Evolutionary conservation across 2,329 filamentous ascomycete genomes (phyloP).

Genomic region (Hymenoscyphus fructigenus): DNA sequence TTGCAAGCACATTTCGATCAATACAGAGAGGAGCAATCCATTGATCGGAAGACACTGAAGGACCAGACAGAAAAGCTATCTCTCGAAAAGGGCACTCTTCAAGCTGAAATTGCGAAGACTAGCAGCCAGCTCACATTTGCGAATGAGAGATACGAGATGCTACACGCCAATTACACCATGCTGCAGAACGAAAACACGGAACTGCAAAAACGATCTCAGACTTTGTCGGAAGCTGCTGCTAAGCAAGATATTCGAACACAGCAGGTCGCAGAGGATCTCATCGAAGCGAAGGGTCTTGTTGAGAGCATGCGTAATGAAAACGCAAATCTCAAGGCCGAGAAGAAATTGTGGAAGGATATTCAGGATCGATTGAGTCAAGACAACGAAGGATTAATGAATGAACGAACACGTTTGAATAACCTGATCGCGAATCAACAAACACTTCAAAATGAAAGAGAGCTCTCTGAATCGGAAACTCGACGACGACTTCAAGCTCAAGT

Average conservation of each 20-base stretch:
- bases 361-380: conserved; percentile 86
- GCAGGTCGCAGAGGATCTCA: conserved; percentile 87
- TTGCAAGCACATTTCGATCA: conserved; percentile 87
- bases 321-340: conserved; percentile 91
- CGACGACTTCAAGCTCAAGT: conserved; percentile 76
- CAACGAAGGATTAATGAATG: conserved; percentile 79
- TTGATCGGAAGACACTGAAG: conserved; percentile 78
- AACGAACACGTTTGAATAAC: conserved; percentile 79
- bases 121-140: conserved; percentile 80
- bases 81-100: conserved; percentile 76
- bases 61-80: conserved; percentile 81
- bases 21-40: conserved; percentile 80
- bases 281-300: conserved; percentile 77
- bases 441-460: conserved; percentile 87
- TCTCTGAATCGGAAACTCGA: conserved; percentile 76
- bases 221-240: conserved; percentile 76
- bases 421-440: conserved; percentile 83
- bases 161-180: conserved; percentile 83
- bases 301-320: conserved; percentile 90
- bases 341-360: conserved; percentile 90
- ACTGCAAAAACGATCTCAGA: conserved; percentile 77
- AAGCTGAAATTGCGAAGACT: conserved; percentile 77
- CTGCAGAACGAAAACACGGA: conserved; percentile 83
- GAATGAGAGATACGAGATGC: conserved; percentile 81
- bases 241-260: conserved; percentile 89